A percentile compares a stretch with the other conserved stretches of the same genome.
These are phyloP conservation scores for Brassica rapa DNA, from an alignment of 345 rosid genomes.

Conservation along the genomic window DNA sequence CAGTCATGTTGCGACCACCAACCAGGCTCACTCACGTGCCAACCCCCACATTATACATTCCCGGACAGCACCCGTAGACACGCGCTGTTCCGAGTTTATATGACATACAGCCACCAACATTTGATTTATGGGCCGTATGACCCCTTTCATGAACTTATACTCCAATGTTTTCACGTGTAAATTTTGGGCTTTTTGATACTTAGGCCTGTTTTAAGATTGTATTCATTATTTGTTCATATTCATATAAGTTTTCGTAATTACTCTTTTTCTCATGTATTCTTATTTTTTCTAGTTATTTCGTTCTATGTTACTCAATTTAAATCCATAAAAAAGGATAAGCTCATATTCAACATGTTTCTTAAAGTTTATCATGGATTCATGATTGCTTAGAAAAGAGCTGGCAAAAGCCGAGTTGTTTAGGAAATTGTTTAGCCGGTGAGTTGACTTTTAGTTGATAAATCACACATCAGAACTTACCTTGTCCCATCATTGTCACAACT, in stretches of 20 bases:
- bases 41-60: background rate
- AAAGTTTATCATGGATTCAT: background rate
- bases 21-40: background rate
- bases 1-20: background rate
- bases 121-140: background rate
- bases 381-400: background rate
- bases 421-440: background rate
- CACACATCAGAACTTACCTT: background rate
- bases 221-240: background rate
- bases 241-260: background rate
- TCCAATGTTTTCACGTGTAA: background rate
- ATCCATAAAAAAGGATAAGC: background rate
- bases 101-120: background rate
- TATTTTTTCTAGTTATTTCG: background rate
- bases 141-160: background rate
- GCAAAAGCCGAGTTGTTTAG: background rate
- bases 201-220: background rate
- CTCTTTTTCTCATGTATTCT: background rate
- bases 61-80: constrained; percentile 1
- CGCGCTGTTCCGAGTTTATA: background rate
- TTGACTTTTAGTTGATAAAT: background rate
- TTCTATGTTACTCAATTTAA: background rate
- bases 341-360: background rate
- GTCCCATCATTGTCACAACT: background rate
- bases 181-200: background rate